Evolutionary conservation across 2,329 filamentous ascomycete genomes (phyloP).

Genomic region (Allantophomopsis cytisporea): DNA sequence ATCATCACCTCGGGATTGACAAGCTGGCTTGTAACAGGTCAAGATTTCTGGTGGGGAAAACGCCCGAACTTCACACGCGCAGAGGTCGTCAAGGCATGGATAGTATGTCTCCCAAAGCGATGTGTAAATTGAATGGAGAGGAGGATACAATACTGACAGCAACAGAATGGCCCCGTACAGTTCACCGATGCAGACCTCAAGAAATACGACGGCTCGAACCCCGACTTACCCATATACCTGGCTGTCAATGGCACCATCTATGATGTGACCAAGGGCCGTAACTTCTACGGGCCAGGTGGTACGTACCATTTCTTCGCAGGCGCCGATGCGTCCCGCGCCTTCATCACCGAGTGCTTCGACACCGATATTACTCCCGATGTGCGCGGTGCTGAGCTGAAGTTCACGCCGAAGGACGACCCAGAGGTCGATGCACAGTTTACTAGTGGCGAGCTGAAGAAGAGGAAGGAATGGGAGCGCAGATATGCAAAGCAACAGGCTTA

Average conservation of each 20-base stretch:
- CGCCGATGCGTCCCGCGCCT: conserved; percentile 73
- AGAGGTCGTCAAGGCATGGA: conserved; percentile 10
- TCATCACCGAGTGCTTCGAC: conserved; percentile 84
- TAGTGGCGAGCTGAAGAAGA: conserved; percentile 33
- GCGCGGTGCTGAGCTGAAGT: conserved; percentile 80
- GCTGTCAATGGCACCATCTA: conserved; percentile 81
- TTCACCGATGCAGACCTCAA: conserved; percentile 66
- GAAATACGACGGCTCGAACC: conserved; percentile 65
- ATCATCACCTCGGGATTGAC: conserved; percentile 10
- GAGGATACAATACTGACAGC: too few species aligned
- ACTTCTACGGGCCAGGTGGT: conserved; percentile 72
- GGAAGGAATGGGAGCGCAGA: conserved; percentile 49
- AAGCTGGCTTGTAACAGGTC: conserved; percentile 16
- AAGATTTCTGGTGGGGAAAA: conserved; percentile 15
- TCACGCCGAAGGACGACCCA: conserved; percentile 48
- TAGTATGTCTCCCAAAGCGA: conserved; percentile 7
- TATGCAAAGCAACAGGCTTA: conserved; percentile 51
- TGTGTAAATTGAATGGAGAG: too few species aligned
- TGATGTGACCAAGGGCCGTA: conserved; percentile 58
- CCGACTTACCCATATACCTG: conserved; percentile 69
- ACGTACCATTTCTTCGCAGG: conserved; percentile 82
- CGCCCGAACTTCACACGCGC: conserved; percentile 11
- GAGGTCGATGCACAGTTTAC: conserved; percentile 45
- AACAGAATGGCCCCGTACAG: conserved; percentile 42
- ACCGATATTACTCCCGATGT: conserved; percentile 69